phyloP scores from a whole-genome alignment of 2,329 filamentous ascomycete genomes.

The Fusarium musae region DNA sequence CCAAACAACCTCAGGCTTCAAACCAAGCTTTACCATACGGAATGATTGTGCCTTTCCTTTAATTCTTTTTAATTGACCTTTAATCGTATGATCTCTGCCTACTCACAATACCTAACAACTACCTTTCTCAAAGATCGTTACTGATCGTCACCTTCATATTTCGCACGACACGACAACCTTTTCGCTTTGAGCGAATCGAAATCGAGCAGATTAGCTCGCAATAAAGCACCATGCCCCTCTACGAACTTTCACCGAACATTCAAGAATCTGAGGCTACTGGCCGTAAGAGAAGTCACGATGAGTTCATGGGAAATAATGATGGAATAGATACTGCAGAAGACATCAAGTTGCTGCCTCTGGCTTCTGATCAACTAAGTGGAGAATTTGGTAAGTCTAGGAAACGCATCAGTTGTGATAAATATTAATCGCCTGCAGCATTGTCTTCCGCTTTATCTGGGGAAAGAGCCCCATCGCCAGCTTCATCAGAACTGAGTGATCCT shows the following conservation, averaged over 20 bases:
- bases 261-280: slow-evolving; percentile 56
- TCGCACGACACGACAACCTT: background rate
- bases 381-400: slow-evolving; percentile 40
- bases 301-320: slow-evolving; percentile 53
- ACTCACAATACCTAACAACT: slow-evolving; percentile 15
- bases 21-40: background rate
- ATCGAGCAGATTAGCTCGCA: slow-evolving; percentile 8
- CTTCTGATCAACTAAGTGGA: slow-evolving; percentile 31
- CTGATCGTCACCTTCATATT: background rate
- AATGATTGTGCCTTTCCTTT: slow-evolving; percentile 5
- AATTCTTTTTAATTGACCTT: background rate
- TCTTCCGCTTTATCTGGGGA: slow-evolving; percentile 39
- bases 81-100: slow-evolving; percentile 21
- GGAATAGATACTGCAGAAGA: slow-evolving; percentile 38
- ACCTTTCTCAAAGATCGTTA: slow-evolving; percentile 3
- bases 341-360: slow-evolving; percentile 27
- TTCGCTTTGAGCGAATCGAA: background rate
- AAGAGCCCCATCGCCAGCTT: slow-evolving; percentile 46
- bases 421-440: slow-evolving; percentile 38
- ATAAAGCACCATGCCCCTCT: slow-evolving; percentile 57
- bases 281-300: slow-evolving; percentile 60
- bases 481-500: slow-evolving; percentile 55
- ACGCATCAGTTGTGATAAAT: background rate
- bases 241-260: slow-evolving; percentile 60
- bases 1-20: background rate